Conservation (phyloP, 2,329 filamentous ascomycete species). For the Hypomyces rosellus region DNA sequence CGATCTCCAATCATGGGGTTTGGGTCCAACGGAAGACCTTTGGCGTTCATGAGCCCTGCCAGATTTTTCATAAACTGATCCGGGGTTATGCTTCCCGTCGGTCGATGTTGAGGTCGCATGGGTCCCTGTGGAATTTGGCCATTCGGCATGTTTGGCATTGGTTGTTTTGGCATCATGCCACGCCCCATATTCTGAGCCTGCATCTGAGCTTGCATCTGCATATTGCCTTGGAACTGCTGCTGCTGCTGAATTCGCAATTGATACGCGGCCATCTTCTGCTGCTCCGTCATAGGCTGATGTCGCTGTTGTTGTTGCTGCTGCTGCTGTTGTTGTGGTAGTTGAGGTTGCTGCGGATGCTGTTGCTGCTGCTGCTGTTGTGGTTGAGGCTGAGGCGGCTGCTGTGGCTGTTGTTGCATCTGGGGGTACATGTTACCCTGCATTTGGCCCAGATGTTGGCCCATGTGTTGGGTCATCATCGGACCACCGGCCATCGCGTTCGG, state of each 20-base stretch:
- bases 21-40: conserved; percentile 65
- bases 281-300: conserved; percentile 44
- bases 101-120: conserved; percentile 45
- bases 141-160: conserved; percentile 43
- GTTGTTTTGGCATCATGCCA: conserved; percentile 49
- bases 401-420: conserved; percentile 38
- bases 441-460: conserved; percentile 42
- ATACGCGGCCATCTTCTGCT: conserved; percentile 69
- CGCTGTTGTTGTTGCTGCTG: conserved; percentile 31
- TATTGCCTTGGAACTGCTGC: conserved; percentile 58
- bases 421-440: conserved; percentile 38
- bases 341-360: conserved; percentile 34
- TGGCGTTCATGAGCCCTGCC: conserved; percentile 67
- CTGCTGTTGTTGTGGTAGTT: conserved; percentile 33
- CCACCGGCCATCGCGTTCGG: conserved; percentile 44
- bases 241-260: conserved; percentile 81
- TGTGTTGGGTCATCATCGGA: conserved; percentile 51
- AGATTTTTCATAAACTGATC: conserved; percentile 73
- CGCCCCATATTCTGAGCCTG: conserved; percentile 40
- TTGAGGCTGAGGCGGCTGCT: conserved; percentile 33
- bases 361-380: conserved; percentile 66
- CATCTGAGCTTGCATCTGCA: conserved; percentile 47
- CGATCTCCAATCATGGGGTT: conserved; percentile 70
- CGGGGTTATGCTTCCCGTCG: conserved; percentile 42
- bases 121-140: conserved; percentile 47